Percentiles rank a stretch among this genome's conserved stretches.
phyloP scores from a whole-genome alignment of 2,329 filamentous ascomycete species.

The Fusarium chlamydosporum region DNA sequence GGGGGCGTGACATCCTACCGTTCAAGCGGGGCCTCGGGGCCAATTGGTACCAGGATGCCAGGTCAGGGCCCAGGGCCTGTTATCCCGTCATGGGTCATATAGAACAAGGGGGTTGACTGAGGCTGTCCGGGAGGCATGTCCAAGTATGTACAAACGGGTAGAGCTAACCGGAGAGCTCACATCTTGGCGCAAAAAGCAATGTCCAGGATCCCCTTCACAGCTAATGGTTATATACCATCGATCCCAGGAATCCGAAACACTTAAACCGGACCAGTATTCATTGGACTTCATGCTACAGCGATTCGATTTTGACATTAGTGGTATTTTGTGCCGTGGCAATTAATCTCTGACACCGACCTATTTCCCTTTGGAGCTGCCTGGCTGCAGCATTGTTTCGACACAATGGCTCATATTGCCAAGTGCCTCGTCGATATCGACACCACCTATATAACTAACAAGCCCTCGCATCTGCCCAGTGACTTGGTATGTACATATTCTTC shows the following conservation, averaged over 20 bases:
- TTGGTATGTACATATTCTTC: conserved; percentile 56
- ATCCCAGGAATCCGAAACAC: conserved; percentile 51
- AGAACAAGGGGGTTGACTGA: conserved; percentile 45
- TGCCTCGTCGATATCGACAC: conserved; percentile 67
- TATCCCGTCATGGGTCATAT: conserved; percentile 40
- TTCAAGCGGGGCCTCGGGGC: conserved; percentile 32
- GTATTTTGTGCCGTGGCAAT: conserved; percentile 43
- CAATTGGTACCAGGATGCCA: conserved; percentile 28
- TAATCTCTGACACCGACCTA: conserved; percentile 48
- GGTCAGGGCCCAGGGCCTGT: conserved; percentile 32
- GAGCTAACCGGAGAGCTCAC: conserved; percentile 38
- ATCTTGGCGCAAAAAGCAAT: conserved; percentile 45
- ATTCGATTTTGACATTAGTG: conserved; percentile 42
- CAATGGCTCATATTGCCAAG: conserved; percentile 74
- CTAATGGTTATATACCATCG: conserved; percentile 49
- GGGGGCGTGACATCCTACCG: conserved; percentile 35
- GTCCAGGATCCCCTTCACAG: conserved; percentile 48
- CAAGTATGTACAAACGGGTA: conserved; percentile 43
- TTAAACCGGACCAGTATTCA: conserved; percentile 42
- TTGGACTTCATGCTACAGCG: conserved; percentile 45
- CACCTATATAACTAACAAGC: conserved; percentile 66
- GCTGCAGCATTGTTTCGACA: conserved; percentile 46
- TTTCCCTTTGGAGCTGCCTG: conserved; percentile 42
- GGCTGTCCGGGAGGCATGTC: conserved; percentile 36
- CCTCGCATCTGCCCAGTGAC: conserved; percentile 62